Evolutionary conservation across 2,329 filamentous ascomycete species (phyloP), one percentile per base, ranked within the genome.

Genomic region (Aureobasidium sp.): DNA sequence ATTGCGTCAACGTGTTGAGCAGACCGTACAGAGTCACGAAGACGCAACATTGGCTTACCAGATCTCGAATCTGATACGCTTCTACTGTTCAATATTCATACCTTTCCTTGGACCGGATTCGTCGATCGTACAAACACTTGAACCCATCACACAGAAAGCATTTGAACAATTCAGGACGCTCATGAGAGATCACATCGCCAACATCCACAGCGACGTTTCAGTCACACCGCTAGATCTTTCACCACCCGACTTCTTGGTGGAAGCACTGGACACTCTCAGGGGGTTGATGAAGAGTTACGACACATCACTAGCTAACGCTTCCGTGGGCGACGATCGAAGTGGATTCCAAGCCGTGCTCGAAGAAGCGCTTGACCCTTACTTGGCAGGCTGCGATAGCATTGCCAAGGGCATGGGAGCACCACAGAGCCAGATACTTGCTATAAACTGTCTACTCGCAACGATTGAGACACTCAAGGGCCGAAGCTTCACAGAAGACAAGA

Each of bases 11-110:
- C 84, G 93, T 36, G 86, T 95, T 59, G 92, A 97, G 73, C 89
- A 97, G 69, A 89, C 96, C 24, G 88, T 97, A 17, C 92, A 96
- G 69, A 89, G 89, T 64, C 93, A 96, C 72, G 92, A 97, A 68
- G 92, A 97, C 63, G 88, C 88, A 0, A 90, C 95, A 24, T 79
- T 92, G 53, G 87, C 91, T 37, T 99, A 96, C 78, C 94, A 92
- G 72, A 85, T 97, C 44, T 87, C 90, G 12, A 97, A 96, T 68
- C 79, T 99, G 1, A 81, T 97, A 46, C 86, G 85, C 44, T 99
- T 99, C 75, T 99, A 99, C 76, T 86, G 85, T 34, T 81, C 85
- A 65, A 97, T 92, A 1, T 97, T 97, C 72, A 78, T 85, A 17
- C 93, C 88, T 68, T 80, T 97, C 0, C 79, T 97, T 0, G 88